These are phyloP conservation scores for Blattamonas nauphoetae DNA, from an alignment of 78 protist species.

Conservation along the genomic window DNA sequence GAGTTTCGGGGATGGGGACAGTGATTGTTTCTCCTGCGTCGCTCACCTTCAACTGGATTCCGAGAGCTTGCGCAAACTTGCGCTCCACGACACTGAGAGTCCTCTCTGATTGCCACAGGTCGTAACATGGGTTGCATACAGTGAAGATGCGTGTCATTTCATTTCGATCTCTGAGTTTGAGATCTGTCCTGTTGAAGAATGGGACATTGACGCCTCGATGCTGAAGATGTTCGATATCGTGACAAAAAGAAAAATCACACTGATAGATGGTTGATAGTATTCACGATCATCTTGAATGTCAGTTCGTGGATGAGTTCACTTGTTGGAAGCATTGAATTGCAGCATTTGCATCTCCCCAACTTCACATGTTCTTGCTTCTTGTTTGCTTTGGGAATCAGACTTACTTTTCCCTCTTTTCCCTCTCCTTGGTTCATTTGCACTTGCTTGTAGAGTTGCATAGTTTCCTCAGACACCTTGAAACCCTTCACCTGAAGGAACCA, in stretches of 20 bases:
- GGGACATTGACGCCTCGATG: background rate
- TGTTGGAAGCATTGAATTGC: background rate
- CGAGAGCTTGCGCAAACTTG: background rate
- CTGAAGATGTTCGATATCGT: background rate
- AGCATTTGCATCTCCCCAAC: background rate
- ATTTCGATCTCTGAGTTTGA: background rate
- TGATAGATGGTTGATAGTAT: background rate
- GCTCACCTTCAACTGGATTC: background rate
- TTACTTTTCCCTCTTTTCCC: background rate
- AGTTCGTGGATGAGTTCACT: background rate
- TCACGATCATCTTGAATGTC: background rate
- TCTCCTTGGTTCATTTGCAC: background rate
- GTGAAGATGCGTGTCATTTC: background rate
- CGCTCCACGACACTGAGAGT: background rate
- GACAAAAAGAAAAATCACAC: background rate
- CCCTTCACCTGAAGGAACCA: background rate
- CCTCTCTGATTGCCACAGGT: background rate
- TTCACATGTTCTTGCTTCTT: background rate
- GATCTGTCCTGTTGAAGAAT: background rate
- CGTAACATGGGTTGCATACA: background rate
- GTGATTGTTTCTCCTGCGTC: background rate
- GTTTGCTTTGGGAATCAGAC: slow-evolving; percentile 1
- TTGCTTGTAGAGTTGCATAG: background rate
- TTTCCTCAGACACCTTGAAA: background rate
- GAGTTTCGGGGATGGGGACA: background rate